Evolutionary conservation across 129 eudicot species (phyloP).

Genomic region (Flaveria trinervia): DNA sequence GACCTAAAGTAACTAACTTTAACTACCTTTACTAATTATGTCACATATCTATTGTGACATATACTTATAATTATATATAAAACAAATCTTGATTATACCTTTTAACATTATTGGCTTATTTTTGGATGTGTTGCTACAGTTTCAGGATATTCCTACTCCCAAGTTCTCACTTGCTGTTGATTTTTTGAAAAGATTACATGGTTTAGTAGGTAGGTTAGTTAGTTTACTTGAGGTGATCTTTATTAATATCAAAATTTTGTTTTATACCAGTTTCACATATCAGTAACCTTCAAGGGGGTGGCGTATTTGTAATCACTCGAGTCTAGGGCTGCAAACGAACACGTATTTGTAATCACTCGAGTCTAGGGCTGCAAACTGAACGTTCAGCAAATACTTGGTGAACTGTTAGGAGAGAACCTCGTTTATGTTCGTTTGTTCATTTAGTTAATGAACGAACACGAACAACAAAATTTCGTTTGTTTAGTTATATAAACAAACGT

Average conservation of each 20-base stretch:
- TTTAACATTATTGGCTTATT: neutral
- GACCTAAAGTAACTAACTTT: too few species aligned
- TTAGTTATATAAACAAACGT: too few species aligned
- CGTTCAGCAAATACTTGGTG: too few species aligned
- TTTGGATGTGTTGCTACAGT: constrained; percentile 17
- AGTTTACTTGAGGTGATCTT: constrained; percentile 26
- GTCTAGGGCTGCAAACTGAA: neutral
- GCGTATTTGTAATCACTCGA: neutral
- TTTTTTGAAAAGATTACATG: constrained; percentile 52
- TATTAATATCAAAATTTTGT: constrained; percentile 10
- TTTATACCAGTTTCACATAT: neutral
- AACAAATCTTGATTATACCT: too few species aligned
- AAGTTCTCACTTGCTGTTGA: constrained; percentile 51
- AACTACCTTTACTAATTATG: too few species aligned
- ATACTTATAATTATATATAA: too few species aligned
- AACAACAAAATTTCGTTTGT: too few species aligned
- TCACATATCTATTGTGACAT: too few species aligned
- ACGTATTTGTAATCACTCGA: neutral
- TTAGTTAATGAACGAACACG: too few species aligned
- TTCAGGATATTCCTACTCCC: constrained; percentile 46
- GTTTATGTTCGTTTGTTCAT: too few species aligned
- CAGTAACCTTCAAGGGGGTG: neutral
- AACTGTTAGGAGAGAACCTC: too few species aligned
- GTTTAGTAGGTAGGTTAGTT: constrained; percentile 49
- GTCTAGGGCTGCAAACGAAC: too few species aligned